Base-by-base conservation (phyloP, 192 early-diverging fungal genomes). In the Coemansia sp. region DNA sequence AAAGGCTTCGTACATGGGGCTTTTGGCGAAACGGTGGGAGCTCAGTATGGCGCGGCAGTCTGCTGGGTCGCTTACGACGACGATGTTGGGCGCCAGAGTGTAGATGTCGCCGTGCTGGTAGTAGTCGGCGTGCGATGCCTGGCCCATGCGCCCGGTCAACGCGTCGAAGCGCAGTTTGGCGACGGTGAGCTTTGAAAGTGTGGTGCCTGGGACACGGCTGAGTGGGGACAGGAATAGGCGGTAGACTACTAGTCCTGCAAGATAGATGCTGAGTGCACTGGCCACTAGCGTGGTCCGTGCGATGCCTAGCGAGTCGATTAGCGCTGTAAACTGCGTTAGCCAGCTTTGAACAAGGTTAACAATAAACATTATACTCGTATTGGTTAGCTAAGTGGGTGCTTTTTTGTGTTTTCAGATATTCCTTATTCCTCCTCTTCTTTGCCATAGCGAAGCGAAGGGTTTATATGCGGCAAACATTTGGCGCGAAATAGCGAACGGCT, bases 51-150 rank as follows among this genome's bases (percentile, higher is more conserved):
- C 23, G 19, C 62, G 62, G 46, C 57, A 62, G 45, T 70, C 62
- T 5, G 62, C 8, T 1, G 63, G 61, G 38, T 69, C 60, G 53
- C 61, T 61, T 15, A 73, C 33, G 0, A 40, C 52, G 21, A 80
- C 77, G 19, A 40, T 55, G 17, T 66, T 59, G 23, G 77, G 66
- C 0, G 59, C 54, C 9, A 70, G 40, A 12, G 52, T 46, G 49
- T 62, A 67, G 19, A 80, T 64, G 44, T 73, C 59, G 45, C 77
- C 71, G 53, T 73, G 67, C n/a, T 23, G 33, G 38, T 64, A 61
- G 56, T 69, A 60, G 43, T 64, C 52, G 5, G 22, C 41, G 17
- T 62, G 39, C 40, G 48, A 59, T 1, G 52, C 39, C 10, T 76
- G 55, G 17, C 42, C 39, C n/a, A 73, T 24, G 9, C n/a, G 15